Conservation (phyloP, 805 yeast genomes). For the Yamadazyma laniorum region DNA sequence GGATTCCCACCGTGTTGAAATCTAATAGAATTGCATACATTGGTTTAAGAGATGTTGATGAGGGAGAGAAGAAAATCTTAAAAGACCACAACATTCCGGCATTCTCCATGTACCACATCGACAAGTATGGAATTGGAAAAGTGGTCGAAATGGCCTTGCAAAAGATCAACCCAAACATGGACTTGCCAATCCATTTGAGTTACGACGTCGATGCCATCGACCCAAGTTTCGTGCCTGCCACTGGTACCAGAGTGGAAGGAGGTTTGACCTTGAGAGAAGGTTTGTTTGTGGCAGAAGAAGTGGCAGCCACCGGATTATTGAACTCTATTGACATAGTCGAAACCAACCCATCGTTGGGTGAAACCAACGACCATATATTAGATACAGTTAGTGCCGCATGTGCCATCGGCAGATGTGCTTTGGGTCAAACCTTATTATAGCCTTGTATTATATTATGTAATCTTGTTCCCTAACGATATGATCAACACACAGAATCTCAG, state of each 20-base stretch:
- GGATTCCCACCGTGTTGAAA: constrained; percentile 74
- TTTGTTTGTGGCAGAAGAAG: constrained; percentile 84
- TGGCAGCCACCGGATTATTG: constrained; percentile 86
- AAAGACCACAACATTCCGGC: constrained; percentile 74
- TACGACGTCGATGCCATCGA: constrained; percentile 98
- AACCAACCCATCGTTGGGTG: constrained; percentile 85
- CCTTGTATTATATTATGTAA: not conserved
- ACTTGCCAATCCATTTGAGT: constrained; percentile 78
- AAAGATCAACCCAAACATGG: constrained; percentile 65
- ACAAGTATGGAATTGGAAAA: constrained; percentile 85
- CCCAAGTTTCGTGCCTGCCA: constrained; percentile 91
- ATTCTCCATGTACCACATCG: constrained; percentile 93
- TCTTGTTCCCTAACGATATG: too few relatives aligned
- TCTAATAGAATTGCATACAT: constrained; percentile 81
- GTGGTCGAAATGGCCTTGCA: constrained; percentile 91
- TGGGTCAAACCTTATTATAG: constrained; percentile 83
- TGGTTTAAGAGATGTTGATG: constrained; percentile 92
- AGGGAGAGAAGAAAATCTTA: constrained; percentile 75
- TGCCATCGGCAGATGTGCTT: constrained; percentile 88
- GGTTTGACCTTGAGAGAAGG: constrained; percentile 95
- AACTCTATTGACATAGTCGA: constrained; percentile 91
- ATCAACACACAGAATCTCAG: not conserved
- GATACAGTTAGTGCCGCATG: constrained; percentile 90
- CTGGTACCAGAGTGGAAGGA: constrained; percentile 97
- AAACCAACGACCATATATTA: constrained; percentile 66